Evolutionary conservation across 129 eudicot species (phyloP), one percentile per base, ranked within the genome.

Genomic region (Pseudognaphalium luteoalbum): DNA sequence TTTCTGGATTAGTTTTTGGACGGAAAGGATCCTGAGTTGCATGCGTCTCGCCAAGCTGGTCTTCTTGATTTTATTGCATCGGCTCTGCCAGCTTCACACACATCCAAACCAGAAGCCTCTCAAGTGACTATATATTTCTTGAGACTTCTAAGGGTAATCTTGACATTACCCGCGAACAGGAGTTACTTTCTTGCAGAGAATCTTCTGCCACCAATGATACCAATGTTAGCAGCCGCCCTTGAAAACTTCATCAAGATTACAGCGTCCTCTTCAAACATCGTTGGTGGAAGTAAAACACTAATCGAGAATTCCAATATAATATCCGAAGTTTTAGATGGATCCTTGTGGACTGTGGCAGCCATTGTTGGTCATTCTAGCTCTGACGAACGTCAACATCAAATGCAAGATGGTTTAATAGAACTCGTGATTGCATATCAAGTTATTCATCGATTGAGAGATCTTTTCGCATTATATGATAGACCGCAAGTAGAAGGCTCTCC

Each of bases 401-500:
- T 93, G 98, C 98, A 87, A 70, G 91, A 88, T 79, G 98, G 97
- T 50, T 81, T 93, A 51, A 73, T 88, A 44, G 98, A 93, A 81
- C 97, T 93, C 14, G 92, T 93, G 37, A 74, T 93, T 73, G 84
- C 96, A 3, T 93, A 93, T 83, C 97, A 93, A 86, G 89, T 93
- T 68, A 82, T 93, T 82, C 96, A 93, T 69, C 84, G 96, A 76
- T 72, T 93, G 30, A 83, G 98, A 72, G 98, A 93, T 79, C 91
- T 93, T 72, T 93, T 93, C 79, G 98, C 97, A 6, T 90, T 93
- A 64, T 91, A 93, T 87, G 98, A 93, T 79, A 81, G 98, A 58
- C 98, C 97, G 57, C 98, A 91, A 78, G 88, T 88, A 29, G 98
- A 93, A 84, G 98, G 98, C 12, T 90, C 97, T 1, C 98, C 97